Percentiles rank a stretch among this genome's conserved stretches.
Conservation (phyloP, 305 asterid species). For the Ilex paraguariensis region DNA sequence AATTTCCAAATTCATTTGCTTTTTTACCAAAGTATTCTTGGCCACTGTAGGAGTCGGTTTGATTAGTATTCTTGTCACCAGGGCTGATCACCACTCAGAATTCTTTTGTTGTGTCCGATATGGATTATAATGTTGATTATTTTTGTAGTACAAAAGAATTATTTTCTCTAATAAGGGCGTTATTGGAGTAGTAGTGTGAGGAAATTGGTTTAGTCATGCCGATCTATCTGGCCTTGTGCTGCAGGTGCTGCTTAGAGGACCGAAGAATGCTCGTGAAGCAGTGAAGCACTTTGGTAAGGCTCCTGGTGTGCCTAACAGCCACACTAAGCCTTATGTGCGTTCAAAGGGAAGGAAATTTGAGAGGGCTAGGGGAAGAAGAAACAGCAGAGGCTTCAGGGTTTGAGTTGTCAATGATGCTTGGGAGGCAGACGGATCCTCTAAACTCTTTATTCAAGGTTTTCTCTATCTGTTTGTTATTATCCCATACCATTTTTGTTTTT, state of each 20-base stretch:
- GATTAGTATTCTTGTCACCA: too few species aligned
- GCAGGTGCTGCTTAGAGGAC: constrained; percentile 81
- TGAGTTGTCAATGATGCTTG: constrained; percentile 19
- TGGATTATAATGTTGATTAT: too few species aligned
- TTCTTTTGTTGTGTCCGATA: too few species aligned
- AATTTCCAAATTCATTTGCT: too few species aligned
- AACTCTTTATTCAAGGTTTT: too few species aligned
- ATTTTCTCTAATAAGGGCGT: too few species aligned
- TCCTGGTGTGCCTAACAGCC: constrained; percentile 94
- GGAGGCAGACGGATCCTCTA: not conserved
- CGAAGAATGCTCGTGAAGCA: constrained; percentile 80
- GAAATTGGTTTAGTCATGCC: too few species aligned
- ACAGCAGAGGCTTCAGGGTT: constrained; percentile 71
- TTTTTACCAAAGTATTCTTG: too few species aligned
- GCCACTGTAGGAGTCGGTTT: too few species aligned
- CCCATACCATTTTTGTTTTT: not conserved
- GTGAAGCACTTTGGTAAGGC: constrained; percentile 93
- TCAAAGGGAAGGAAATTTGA: constrained; percentile 86
- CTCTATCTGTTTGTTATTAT: not conserved
- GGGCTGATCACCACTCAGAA: too few species aligned
- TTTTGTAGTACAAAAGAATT: too few species aligned
- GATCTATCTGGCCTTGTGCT: not conserved
- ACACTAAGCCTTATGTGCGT: constrained; percentile 83
- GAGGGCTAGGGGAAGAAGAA: constrained; percentile 76
- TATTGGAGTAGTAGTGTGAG: too few species aligned